Conservation (phyloP, 148 eudicot genomes). For the Gaultheria prostrata region DNA sequence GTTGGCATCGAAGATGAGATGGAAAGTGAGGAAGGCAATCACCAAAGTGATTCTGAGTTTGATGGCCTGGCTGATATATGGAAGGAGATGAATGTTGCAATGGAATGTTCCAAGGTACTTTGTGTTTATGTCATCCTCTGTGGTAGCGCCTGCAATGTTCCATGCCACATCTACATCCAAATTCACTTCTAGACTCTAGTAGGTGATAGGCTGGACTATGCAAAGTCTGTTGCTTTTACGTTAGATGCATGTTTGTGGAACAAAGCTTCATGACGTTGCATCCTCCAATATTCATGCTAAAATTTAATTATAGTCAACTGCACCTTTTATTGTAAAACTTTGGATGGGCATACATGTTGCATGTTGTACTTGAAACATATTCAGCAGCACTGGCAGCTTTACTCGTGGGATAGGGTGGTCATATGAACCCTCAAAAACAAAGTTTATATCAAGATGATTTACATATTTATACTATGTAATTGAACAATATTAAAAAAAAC, state of each 20-base stretch:
- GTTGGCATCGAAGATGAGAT: constrained; percentile 58
- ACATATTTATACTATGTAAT: too few species aligned
- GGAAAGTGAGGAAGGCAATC: constrained; percentile 31
- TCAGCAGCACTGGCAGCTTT: background rate
- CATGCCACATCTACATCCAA: background rate
- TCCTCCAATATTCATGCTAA: background rate
- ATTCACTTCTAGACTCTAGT: background rate
- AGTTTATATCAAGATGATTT: too few species aligned
- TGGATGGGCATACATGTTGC: background rate
- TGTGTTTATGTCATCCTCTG: background rate
- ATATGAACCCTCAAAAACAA: too few species aligned
- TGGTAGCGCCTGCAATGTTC: background rate
- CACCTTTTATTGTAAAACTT: background rate
- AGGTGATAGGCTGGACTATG: background rate
- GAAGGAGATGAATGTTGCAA: constrained; percentile 77
- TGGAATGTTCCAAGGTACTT: constrained; percentile 79
- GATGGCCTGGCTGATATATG: constrained; percentile 78
- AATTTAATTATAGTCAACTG: background rate
- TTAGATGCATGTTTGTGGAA: constrained; percentile 4
- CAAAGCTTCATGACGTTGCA: background rate
- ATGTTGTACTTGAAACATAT: constrained; percentile 3
- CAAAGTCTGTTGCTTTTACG: background rate
- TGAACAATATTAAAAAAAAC: too few species aligned
- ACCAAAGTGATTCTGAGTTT: constrained; percentile 32
- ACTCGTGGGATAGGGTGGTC: too few species aligned